Evolutionary conservation across 192 early-diverging fungal species (phyloP), one percentile per base, ranked within the genome.

Genomic region (Entrophospora sp.): DNA sequence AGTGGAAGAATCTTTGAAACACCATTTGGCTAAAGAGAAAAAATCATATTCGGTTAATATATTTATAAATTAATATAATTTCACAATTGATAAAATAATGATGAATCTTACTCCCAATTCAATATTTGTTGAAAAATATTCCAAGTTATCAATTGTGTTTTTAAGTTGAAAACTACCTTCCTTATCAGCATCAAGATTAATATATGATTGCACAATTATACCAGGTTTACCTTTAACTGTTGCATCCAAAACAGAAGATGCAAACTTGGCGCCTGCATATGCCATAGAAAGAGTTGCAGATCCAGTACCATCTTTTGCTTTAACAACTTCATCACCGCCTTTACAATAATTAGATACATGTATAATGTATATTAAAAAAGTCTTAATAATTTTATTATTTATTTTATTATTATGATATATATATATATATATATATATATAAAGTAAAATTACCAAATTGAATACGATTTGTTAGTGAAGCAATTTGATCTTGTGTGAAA

Each of bases 221-320:
- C 86, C 87, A 80, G 89, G 85, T 82, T 88, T 81, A 57, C 87
- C 88, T 51, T 78, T 77, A 18, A 90, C 80, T 18, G 71, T 74
- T 56, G 93, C 92, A 42, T 89, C 83, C 61, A 98, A 76, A 70
- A 98, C 79, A 20, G 88, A 87, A 77, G 89, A 84, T 59, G 93
- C 86, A 79, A 98, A 95, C 49, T 93, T 87, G 14, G 92, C 93
- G 32, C 88, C 90, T 51, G 90, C 89, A 45, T 78, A 85, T 36
- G 91, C 90, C 92, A 93, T 92, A 48, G 90, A 91, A 32, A 94
- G 82, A 8, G 90, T 94, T 34, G 92, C 91, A 32, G 87, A 89
- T 45, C 90, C 93, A 22, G 86, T 83, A 61, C 95, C 95, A 79
- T 93, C 88, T 88, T 98, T 98, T 74, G 96, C 96, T 87, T 98